These are phyloP conservation scores for Penicillium palitans DNA, from an alignment of 2,329 filamentous ascomycete genomes.

Conservation along the genomic window DNA sequence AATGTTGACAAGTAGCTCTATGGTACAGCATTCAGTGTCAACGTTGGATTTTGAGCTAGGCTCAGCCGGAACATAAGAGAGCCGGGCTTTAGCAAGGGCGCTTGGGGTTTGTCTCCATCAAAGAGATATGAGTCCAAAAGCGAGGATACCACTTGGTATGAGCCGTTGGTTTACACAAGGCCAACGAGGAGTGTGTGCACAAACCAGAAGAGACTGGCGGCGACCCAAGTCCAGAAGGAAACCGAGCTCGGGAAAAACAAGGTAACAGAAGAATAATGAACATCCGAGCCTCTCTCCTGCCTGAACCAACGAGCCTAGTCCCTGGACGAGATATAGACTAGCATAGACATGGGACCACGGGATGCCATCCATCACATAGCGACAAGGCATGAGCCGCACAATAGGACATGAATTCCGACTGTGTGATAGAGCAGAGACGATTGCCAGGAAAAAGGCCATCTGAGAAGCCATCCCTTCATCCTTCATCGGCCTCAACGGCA, in stretches of 20 bases:
- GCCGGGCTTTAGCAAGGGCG: background rate
- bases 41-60: background rate
- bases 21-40: background rate
- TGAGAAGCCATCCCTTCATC: slow-evolving; percentile 5
- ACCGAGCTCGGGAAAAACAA: background rate
- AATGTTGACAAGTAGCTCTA: background rate
- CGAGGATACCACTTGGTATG: background rate
- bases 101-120: background rate
- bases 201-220: background rate
- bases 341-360: background rate
- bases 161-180: background rate
- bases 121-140: background rate
- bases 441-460: background rate
- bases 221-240: background rate
- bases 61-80: background rate
- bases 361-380: background rate
- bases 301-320: background rate
- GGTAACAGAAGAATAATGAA: background rate
- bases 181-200: background rate
- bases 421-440: background rate
- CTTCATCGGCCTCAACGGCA: slow-evolving; percentile 42
- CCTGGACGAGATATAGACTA: background rate
- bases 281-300: too few species aligned
- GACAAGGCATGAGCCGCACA: background rate
- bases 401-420: background rate